These are phyloP conservation scores for Colletotrichum scovillei DNA, from an alignment of 2,329 filamentous ascomycete genomes.

Conservation along the genomic window DNA sequence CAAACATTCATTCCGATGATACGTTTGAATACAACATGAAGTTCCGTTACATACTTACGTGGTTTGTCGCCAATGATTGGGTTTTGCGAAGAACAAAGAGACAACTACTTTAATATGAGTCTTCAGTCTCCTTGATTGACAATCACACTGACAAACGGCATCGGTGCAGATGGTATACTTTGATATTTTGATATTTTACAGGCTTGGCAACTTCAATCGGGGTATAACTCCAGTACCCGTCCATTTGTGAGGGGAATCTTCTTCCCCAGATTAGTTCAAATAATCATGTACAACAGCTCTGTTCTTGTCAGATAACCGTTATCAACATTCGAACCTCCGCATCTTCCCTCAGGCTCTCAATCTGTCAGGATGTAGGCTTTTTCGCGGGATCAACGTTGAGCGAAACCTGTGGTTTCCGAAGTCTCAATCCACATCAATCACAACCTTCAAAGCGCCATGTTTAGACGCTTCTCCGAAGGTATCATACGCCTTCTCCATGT, in stretches of 20 bases:
- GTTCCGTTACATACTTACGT: no score
- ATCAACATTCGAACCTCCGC: no score
- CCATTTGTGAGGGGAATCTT: no score
- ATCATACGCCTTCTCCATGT: constrained; percentile 56
- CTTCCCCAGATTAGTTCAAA: no score
- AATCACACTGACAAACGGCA: not conserved
- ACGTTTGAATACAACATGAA: no score
- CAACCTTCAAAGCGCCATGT: constrained; percentile 55
- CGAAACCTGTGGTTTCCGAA: not conserved
- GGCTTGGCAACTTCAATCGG: not conserved
- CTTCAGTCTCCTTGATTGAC: not conserved
- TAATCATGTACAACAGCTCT: no score
- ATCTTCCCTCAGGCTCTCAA: no score
- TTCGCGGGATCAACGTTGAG: not conserved
- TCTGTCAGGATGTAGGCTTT: no score
- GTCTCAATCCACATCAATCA: constrained; percentile 46
- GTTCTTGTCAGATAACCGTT: no score
- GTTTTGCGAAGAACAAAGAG: not conserved
- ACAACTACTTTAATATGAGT: not conserved
- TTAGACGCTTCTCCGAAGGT: constrained; percentile 55
- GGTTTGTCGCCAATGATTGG: not conserved
- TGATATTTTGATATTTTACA: not conserved
- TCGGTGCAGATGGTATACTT: not conserved
- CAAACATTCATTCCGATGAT: no score
- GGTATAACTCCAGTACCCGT: not conserved